Evolutionary conservation across 345 rosid genomes (phyloP).

Genomic region (Carallia brachiata): DNA sequence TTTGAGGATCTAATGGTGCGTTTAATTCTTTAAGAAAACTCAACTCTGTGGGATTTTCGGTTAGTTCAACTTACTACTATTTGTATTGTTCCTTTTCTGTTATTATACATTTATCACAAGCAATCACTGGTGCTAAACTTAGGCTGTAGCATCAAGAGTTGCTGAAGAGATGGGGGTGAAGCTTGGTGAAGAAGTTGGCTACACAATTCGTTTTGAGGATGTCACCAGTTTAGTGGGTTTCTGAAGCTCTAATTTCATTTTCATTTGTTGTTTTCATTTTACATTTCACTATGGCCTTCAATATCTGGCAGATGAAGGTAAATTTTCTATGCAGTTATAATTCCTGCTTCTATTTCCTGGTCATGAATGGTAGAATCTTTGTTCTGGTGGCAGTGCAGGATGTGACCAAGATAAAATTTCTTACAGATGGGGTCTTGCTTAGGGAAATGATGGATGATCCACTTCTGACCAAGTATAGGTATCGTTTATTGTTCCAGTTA

Average conservation of each 20-base stretch:
- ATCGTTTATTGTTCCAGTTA: constrained; percentile 21
- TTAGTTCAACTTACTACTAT: background rate
- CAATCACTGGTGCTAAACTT: constrained; percentile 18
- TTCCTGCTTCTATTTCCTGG: background rate
- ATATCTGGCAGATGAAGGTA: background rate
- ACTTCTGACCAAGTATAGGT: constrained; percentile 94
- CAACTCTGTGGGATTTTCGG: too few relatives aligned
- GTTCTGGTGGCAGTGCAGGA: constrained; percentile 53
- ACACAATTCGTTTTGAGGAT: constrained; percentile 89
- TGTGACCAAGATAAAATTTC: constrained; percentile 77
- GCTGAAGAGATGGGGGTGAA: constrained; percentile 95
- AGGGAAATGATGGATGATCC: constrained; percentile 99
- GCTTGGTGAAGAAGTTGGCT: constrained; percentile 97
- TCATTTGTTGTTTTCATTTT: background rate
- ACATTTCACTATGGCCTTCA: background rate
- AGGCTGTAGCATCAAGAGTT: constrained; percentile 95
- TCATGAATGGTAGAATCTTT: constrained; percentile 15
- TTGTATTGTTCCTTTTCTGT: background rate
- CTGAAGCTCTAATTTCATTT: constrained; percentile 10
- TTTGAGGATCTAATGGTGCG: too few relatives aligned
- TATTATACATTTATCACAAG: constrained; percentile 8
- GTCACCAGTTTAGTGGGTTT: constrained; percentile 63
- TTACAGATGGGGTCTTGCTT: constrained; percentile 88
- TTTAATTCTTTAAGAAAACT: too few relatives aligned
- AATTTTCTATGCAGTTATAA: background rate